Evolutionary conservation across 192 early-diverging fungal genomes (phyloP), one percentile per base, ranked within the genome.

Genomic region (Lobosporangium transversale): DNA sequence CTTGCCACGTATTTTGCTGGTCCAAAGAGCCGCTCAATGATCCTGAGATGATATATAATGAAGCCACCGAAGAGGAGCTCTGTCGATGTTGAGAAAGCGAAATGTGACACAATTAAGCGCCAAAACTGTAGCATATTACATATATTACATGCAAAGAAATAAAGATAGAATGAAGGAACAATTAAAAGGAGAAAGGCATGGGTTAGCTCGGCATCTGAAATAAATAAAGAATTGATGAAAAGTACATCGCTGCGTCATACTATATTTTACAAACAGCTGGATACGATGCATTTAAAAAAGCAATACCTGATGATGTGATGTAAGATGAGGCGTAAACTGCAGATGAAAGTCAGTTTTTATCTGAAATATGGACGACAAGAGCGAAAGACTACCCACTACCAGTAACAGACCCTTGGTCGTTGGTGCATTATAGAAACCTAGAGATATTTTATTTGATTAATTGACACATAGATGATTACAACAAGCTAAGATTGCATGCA

Each of bases 391-490:
- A 11, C 87, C 84, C 36, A 87, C 62, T 11, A 80, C 49, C 12
- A 89, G 57, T 7, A 86, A 48, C 24, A 88, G 58, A 11, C 74
- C 58, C 62, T 89, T 91, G n/a, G 84, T 88, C 21, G 84, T 80
- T 17, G 87, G 89, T 30, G 87, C 87, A 76, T 89, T 88, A 31
- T 86, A 81, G 58, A 91, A 89, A 32, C 89, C 89, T 87, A 66
- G 18, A n/a, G n/a, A n/a, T n/a, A n/a, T n/a, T n/a, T n/a, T n/a
- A n/a, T n/a, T n/a, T n/a, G n/a, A n/a, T n/a, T n/a, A n/a, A n/a
- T n/a, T n/a, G n/a, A n/a, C n/a, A n/a, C n/a, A n/a, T n/a, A n/a
- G n/a, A n/a, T n/a, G n/a, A n/a, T n/a, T n/a, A n/a, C n/a, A n/a
- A n/a, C n/a, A n/a, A n/a, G n/a, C n/a, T n/a, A n/a, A n/a, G n/a